A percentile compares a stretch with the other conserved stretches of the same genome.
Evolutionary conservation across 2,329 filamentous ascomycete species (phyloP).

Genomic region (Kalmusia sp.): DNA sequence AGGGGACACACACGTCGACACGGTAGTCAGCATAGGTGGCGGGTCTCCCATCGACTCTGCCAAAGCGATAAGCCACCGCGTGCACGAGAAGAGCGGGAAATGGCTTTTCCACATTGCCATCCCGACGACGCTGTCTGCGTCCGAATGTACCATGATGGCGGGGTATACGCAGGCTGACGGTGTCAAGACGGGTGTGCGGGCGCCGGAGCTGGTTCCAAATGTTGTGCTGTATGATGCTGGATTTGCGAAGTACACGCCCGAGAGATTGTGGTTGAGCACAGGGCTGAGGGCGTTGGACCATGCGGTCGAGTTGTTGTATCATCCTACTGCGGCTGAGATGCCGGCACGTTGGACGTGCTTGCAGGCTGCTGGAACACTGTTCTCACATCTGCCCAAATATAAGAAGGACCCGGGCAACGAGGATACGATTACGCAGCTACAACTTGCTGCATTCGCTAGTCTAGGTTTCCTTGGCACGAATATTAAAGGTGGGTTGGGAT

Average conservation of each 20-base stretch:
- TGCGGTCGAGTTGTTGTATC: slow-evolving; percentile 61
- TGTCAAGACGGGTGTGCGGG: slow-evolving; percentile 57
- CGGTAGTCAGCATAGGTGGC: slow-evolving; percentile 62
- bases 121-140: slow-evolving; percentile 54
- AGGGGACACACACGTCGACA: slow-evolving; percentile 57
- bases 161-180: slow-evolving; percentile 60
- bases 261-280: slow-evolving; percentile 58
- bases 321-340: slow-evolving; percentile 59
- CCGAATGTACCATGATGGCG: slow-evolving; percentile 62
- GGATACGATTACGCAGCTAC: slow-evolving; percentile 58
- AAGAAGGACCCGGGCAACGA: slow-evolving; percentile 54
- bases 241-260: slow-evolving; percentile 60
- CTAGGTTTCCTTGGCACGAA: slow-evolving; percentile 60
- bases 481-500: slow-evolving; percentile 58
- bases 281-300: slow-evolving; percentile 63
- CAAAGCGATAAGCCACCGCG: slow-evolving; percentile 47
- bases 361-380: slow-evolving; percentile 55
- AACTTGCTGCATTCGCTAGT: slow-evolving; percentile 60
- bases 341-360: slow-evolving; percentile 56
- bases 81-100: slow-evolving; percentile 43
- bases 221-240: slow-evolving; percentile 62
- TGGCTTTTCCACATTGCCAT: slow-evolving; percentile 49
- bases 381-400: slow-evolving; percentile 56
- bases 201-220: slow-evolving; percentile 52
- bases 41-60: slow-evolving; percentile 61